Conservation (phyloP, 2,329 filamentous ascomycete genomes). For the Penicillium janthinellum region DNA sequence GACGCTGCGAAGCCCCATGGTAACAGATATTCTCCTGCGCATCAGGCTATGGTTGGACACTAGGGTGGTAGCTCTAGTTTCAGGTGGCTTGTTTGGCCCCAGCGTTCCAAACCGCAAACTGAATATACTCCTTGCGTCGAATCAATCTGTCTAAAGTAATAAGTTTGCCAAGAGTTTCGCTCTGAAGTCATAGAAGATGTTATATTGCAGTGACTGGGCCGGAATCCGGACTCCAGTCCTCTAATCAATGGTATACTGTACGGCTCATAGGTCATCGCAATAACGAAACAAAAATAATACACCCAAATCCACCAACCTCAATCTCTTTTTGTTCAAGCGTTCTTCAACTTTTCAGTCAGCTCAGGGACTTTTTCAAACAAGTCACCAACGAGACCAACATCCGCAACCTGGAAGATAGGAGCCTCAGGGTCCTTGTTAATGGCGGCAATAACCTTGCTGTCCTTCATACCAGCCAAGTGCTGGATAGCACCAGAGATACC, state of each 20-base stretch:
- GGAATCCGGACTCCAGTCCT: constrained; percentile 9
- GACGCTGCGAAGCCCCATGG: constrained; percentile 4
- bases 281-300: constrained; percentile 10
- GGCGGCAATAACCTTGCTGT: constrained; percentile 97
- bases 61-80: not conserved
- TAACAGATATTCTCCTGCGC: not conserved
- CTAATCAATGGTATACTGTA: constrained; percentile 24
- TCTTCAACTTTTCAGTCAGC: constrained; percentile 91
- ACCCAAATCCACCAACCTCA: constrained; percentile 1
- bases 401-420: constrained; percentile 96
- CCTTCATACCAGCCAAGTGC: constrained; percentile 98
- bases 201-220: constrained; percentile 14
- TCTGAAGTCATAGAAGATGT: constrained; percentile 6
- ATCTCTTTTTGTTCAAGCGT: constrained; percentile 17
- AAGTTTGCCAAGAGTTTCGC: not conserved
- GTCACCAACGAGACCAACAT: constrained; percentile 93
- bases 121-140: no score
- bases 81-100: not conserved
- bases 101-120: not conserved
- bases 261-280: constrained; percentile 24
- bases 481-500: constrained; percentile 98
- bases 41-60: constrained; percentile 4
- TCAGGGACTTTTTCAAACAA: constrained; percentile 95
- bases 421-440: constrained; percentile 98
- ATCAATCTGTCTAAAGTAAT: no score